Base-by-base conservation (phyloP, 805 yeast genomes). In the Starmerella cellae region DNA sequence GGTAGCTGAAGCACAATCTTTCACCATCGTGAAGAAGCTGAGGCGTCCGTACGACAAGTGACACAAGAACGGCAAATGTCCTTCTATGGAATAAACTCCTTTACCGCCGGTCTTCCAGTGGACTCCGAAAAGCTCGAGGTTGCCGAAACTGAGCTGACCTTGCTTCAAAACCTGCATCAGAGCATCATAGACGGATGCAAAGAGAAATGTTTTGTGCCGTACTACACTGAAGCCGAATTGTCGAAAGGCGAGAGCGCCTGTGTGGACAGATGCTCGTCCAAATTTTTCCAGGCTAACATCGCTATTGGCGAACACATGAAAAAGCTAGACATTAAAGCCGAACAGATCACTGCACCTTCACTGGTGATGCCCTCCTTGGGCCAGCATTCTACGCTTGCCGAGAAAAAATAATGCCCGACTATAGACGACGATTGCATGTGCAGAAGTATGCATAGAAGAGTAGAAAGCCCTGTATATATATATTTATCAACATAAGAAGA, bases 181-280 rank as follows among this genome's bases (percentile, higher is more conserved):
- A 45, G 50, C 34, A 68, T 87, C 50, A 65, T 81, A 28, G 60
- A 65, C 28, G 68, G 71, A 3, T 88, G 97, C 60, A 67, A 70
- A 18, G 54, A 60, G 44, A 91, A 91, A 60, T 91, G 98, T 61
- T 70, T 91, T 32, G 78, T 80, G n/a, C 73, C 68, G n/a, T 82
- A 79, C 49, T 87, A 81, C 61, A 82, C 83, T 14, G 97, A 88
- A 54, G 69, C 73, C 9, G 96, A 88, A 21, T 65, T 87, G 42
- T 76, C 74, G 49, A 84, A 85, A 55, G 96, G 95, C 29, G 96
- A 87, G 58, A 62, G 68, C 45, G 70, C 74, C 35, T 88, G 96
- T 59, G 64, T 82, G 10, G 95, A 85, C 59, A 67, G 96, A 46
- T 87, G 97, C 63, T 88, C 82, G 35, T 62, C 75, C 49, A 87